Conservation (phyloP, 1,284 basidiomycete species). For the Mycena sp. region DNA sequence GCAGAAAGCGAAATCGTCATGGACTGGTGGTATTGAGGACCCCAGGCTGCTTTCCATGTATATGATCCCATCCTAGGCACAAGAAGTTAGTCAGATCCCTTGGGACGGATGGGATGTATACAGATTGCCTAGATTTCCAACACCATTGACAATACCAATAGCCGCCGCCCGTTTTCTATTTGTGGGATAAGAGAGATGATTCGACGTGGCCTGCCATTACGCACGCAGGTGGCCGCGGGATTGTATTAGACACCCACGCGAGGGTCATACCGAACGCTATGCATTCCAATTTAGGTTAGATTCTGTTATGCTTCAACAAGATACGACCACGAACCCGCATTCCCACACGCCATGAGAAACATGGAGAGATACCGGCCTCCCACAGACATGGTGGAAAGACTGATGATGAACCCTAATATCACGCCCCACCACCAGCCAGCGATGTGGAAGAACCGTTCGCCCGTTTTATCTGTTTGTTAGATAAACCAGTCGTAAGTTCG, state of each 20-base stretch:
- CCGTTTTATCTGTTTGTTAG: constrained; percentile 56
- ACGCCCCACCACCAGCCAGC: constrained; percentile 64
- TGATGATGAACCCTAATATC: constrained; percentile 70
- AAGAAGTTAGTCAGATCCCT: neutral
- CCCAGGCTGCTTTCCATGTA: constrained; percentile 59
- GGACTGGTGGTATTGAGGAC: constrained; percentile 58
- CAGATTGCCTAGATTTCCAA: constrained; percentile 12
- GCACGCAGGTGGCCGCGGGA: constrained; percentile 70
- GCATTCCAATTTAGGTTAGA: no score
- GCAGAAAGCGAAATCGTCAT: constrained; percentile 56
- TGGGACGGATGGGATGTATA: neutral
- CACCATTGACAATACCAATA: constrained; percentile 18
- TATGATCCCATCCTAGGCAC: constrained; percentile 56
- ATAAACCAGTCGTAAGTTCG: no score
- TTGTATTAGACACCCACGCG: constrained; percentile 69
- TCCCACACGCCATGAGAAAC: constrained; percentile 70
- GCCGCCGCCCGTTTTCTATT: constrained; percentile 21
- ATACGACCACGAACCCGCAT: constrained; percentile 48
- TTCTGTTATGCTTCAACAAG: no score
- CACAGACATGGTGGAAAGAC: constrained; percentile 62
- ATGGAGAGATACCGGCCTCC: constrained; percentile 69
- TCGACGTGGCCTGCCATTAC: constrained; percentile 26
- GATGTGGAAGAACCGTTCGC: constrained; percentile 77
- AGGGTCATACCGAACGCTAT: constrained; percentile 67
- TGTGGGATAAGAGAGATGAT: neutral